Base-by-base conservation (phyloP, 352 stramenopile genomes). In the Globisporangium perplexum region DNA sequence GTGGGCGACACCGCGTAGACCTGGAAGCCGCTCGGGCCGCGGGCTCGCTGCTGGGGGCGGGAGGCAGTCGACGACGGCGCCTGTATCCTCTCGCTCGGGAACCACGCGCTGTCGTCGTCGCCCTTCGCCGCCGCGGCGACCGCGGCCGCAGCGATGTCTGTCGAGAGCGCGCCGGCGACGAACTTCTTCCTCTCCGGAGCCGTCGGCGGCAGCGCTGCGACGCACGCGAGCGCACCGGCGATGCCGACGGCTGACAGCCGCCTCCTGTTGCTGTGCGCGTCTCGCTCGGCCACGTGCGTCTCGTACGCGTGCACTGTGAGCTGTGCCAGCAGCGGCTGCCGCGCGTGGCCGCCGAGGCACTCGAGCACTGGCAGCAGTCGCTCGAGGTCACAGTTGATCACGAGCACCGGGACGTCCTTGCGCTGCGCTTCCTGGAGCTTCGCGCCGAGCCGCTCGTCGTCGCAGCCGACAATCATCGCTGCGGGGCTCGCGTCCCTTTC, bases 371-470 rank as follows among this genome's bases (percentile, higher is more conserved):
- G 63, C 24, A 54, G 2, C 18, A 65, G 17, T 15, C 33, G 52
- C 4, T 55, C 50, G 26, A 78, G n/a, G n/a, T n/a, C n/a, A n/a
- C n/a, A 74, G 47, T 76, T 74, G 11, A 81, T 24, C 23, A 81
- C 7, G n/a, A 81, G 45, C 3, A 78, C 60, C 0, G 71, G 66
- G 2, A 71, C 26, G 0, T 49, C 51, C 5, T 55, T 47, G 7
- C 61, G 55, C 33, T 67, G 63, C 8, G 69, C 69, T 18, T 78
- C 66, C 1, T 67, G 56, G 8, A 81, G 52, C n/a, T 66, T 60
- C 2, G 3, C 18, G 6, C 64, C 58, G 5, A 74, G 49, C 2
- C 52, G 48, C 6, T 44, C 33, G 31, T 73, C 71, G 23, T 72
- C 62, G 31, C 69, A 71, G 1, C 58, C 63, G 30, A 81, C 48